Conservation (phyloP, 192 early-diverging fungal genomes). For the Oehlia diaphana region DNA sequence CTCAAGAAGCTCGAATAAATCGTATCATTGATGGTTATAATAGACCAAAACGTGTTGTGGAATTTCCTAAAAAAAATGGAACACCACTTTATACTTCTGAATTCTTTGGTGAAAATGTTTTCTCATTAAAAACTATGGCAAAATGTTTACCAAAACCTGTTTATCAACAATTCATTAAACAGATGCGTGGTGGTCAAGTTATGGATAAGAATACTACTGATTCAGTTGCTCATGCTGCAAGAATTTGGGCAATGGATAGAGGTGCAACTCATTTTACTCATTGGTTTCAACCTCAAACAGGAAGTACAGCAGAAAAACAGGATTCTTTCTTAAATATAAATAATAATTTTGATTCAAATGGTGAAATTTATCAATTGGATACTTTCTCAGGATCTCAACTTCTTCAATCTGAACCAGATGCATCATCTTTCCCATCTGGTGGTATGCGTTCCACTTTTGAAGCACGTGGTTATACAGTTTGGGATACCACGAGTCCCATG, state of each 20-base stretch:
- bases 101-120: conserved; percentile 93
- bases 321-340: conserved; percentile 95
- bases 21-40: conserved; percentile 54
- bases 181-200: conserved; percentile 85
- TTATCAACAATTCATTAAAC: conserved; percentile 89
- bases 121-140: conserved; percentile 88
- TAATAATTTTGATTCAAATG: conserved; percentile 74
- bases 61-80: conserved; percentile 77
- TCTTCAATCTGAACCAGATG: conserved; percentile 98
- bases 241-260: conserved; percentile 97
- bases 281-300: conserved; percentile 99
- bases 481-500: conserved; percentile 97
- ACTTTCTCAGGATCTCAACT: conserved; percentile 97
- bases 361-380: conserved; percentile 88
- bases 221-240: conserved; percentile 97
- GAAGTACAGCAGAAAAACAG: conserved; percentile 98
- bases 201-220: conserved; percentile 95
- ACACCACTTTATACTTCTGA: conserved; percentile 80
- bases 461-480: conserved; percentile 99
- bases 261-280: conserved; percentile 99
- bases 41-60: conserved; percentile 68
- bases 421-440: conserved; percentile 98
- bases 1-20: conserved; percentile 41
- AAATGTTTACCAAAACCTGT: conserved; percentile 93
- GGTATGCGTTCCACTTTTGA: conserved; percentile 98